These are phyloP conservation scores for Picea mariana DNA, from an alignment of 83 land plant species.

Conservation along the genomic window DNA sequence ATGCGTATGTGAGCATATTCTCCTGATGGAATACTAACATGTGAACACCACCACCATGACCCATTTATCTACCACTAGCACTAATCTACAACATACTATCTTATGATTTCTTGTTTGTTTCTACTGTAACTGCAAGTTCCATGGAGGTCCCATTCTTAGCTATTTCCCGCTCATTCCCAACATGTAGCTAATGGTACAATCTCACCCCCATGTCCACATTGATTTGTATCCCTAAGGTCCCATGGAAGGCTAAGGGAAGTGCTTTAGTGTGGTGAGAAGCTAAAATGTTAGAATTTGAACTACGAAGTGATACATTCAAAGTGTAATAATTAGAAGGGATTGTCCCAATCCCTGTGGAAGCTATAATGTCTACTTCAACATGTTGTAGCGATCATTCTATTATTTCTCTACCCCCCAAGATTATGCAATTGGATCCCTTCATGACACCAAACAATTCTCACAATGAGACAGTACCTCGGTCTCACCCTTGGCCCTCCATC, in stretches of 20 bases:
- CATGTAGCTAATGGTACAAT: constrained; percentile 4
- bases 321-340: constrained; percentile 62
- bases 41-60: not conserved
- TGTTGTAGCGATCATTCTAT: constrained; percentile 71
- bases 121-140: constrained; percentile 9
- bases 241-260: constrained; percentile 35
- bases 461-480: too few species aligned
- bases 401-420: constrained; percentile 51
- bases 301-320: constrained; percentile 40
- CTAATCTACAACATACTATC: constrained; percentile 2
- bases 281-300: constrained; percentile 38
- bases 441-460: too few species aligned
- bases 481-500: too few species aligned
- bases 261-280: constrained; percentile 35
- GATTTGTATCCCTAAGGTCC: constrained; percentile 23
- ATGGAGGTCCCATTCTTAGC: not conserved
- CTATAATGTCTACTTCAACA: constrained; percentile 71
- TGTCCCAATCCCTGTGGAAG: constrained; percentile 68
- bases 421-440: too few species aligned
- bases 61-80: not conserved
- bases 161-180: not conserved
- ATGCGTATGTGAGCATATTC: not conserved
- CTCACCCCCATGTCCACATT: not conserved
- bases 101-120: not conserved
- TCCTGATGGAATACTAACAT: constrained; percentile 42